A percentile compares a stretch with the other conserved stretches of the same genome.
Conservation (phyloP, 1,284 basidiomycete genomes). For the Sphaerobolus stellatus region DNA sequence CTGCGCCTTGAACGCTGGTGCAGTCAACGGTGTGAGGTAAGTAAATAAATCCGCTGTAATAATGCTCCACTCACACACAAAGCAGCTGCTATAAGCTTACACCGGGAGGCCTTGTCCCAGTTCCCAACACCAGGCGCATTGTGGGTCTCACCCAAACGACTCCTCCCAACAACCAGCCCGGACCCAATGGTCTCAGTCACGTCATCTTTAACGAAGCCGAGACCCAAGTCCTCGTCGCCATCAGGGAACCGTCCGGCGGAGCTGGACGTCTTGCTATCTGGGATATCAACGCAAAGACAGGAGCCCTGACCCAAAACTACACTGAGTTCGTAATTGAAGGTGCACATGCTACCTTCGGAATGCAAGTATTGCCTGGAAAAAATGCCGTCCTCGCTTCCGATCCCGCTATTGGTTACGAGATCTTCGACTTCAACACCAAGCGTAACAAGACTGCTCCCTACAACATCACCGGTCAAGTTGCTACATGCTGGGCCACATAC, state of each 20-base stretch:
- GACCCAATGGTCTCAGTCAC: no score
- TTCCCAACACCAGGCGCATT: conserved; percentile 8
- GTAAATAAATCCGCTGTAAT: not conserved
- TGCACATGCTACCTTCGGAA: conserved; percentile 31
- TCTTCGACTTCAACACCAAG: conserved; percentile 25
- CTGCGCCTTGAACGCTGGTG: conserved; percentile 16
- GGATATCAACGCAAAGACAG: conserved; percentile 12
- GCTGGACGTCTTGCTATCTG: conserved; percentile 17
- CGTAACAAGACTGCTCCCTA: conserved; percentile 19
- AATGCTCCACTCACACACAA: not conserved
- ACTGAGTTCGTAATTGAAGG: conserved; percentile 23
- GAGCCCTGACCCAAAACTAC: conserved; percentile 23
- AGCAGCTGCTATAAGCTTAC: conserved; percentile 12
- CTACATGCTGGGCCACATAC: conserved; percentile 51
- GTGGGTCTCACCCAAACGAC: conserved; percentile 14
- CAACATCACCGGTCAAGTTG: conserved; percentile 41
- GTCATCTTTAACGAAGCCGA: no score
- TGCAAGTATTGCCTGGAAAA: conserved; percentile 30
- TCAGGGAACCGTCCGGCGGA: no score
- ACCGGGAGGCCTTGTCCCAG: conserved; percentile 8
- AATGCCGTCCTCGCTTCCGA: conserved; percentile 34
- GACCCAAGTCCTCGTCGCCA: no score
- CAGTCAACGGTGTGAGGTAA: conserved; percentile 10
- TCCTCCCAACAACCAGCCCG: conserved; percentile 12
- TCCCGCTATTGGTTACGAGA: conserved; percentile 30